Percentiles rank a stretch among this genome's conserved stretches.
phyloP scores from a whole-genome alignment of 2,329 filamentous ascomycete species.

The Cercospora sojina region DNA sequence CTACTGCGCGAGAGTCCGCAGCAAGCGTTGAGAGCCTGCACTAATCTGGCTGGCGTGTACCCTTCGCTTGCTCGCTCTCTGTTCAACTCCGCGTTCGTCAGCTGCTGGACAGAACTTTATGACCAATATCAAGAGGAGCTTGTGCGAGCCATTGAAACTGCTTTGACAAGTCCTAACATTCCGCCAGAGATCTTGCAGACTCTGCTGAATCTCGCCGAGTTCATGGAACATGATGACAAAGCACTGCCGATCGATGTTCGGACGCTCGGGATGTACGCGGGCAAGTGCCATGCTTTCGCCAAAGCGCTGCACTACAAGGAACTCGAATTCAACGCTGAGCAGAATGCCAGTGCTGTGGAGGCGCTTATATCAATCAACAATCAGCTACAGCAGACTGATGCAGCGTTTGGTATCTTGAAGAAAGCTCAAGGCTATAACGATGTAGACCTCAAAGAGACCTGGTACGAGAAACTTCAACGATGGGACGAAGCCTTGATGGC shows the following conservation, averaged over 20 bases:
- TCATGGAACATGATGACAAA: constrained; percentile 99
- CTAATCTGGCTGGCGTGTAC: constrained; percentile 85
- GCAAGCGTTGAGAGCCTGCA: constrained; percentile 89
- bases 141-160: constrained; percentile 91
- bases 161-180: constrained; percentile 91
- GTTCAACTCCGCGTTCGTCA: constrained; percentile 98
- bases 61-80: constrained; percentile 86
- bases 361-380: constrained; percentile 99
- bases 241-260: constrained; percentile 96
- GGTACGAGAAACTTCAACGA: constrained; percentile 96
- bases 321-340: constrained; percentile 94
- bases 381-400: constrained; percentile 97
- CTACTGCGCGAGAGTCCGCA: constrained; percentile 93
- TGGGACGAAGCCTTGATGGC: constrained; percentile 97
- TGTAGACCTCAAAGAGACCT: constrained; percentile 94
- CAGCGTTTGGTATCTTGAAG: constrained; percentile 93
- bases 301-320: constrained; percentile 99
- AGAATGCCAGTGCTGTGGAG: constrained; percentile 92
- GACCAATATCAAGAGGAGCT: constrained; percentile 97
- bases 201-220: constrained; percentile 92
- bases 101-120: constrained; percentile 97
- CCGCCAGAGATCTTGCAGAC: constrained; percentile 93
- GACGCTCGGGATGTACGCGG: constrained; percentile 89
- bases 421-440: constrained; percentile 96
- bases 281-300: constrained; percentile 94